phyloP scores from a whole-genome alignment of 768 basidiomycete genomes.

The Thelephora aurantiotincta region DNA sequence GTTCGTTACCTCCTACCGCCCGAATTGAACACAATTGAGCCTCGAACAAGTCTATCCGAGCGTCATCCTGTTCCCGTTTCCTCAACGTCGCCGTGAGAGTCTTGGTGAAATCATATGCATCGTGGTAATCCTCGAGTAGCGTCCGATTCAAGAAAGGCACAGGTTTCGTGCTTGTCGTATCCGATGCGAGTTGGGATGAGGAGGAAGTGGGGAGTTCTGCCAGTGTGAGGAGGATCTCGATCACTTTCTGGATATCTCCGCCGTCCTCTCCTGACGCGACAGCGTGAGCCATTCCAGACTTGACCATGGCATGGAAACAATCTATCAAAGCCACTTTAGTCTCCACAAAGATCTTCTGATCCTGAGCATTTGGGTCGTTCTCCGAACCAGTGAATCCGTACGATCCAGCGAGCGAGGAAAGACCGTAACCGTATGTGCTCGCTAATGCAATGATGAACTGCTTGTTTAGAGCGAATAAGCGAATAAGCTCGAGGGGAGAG shows the following conservation, averaged over 20 bases:
- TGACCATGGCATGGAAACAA: constrained; percentile 45
- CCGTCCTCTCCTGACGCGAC: constrained; percentile 17
- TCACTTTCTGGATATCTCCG: constrained; percentile 26
- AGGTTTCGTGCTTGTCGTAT: constrained; percentile 4
- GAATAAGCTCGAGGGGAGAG: constrained; percentile 32
- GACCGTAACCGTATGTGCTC: constrained; percentile 42
- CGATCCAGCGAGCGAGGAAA: constrained; percentile 37
- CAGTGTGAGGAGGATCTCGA: constrained; percentile 46
- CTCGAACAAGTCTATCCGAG: constrained; percentile 42
- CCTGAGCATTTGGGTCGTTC: constrained; percentile 17
- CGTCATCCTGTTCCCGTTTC: constrained; percentile 31
- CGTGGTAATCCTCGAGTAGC: constrained; percentile 60
- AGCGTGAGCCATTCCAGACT: constrained; percentile 29
- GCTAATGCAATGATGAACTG: constrained; percentile 44
- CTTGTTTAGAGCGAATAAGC: constrained; percentile 36
- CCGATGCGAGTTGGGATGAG: constrained; percentile 3
- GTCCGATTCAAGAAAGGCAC: constrained; percentile 47
- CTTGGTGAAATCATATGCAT: constrained; percentile 42
- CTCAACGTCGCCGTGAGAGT: constrained; percentile 32
- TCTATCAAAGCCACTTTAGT: constrained; percentile 65
- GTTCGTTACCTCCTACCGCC: constrained; percentile 18
- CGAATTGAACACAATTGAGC: constrained; percentile 22
- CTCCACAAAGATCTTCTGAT: constrained; percentile 45
- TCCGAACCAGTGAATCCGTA: constrained; percentile 38
- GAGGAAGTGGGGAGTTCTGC: constrained; percentile 31